Evolutionary conservation across 768 basidiomycete species (phyloP), one percentile per base, ranked within the genome.

Genomic region (Kwoniella sp.): DNA sequence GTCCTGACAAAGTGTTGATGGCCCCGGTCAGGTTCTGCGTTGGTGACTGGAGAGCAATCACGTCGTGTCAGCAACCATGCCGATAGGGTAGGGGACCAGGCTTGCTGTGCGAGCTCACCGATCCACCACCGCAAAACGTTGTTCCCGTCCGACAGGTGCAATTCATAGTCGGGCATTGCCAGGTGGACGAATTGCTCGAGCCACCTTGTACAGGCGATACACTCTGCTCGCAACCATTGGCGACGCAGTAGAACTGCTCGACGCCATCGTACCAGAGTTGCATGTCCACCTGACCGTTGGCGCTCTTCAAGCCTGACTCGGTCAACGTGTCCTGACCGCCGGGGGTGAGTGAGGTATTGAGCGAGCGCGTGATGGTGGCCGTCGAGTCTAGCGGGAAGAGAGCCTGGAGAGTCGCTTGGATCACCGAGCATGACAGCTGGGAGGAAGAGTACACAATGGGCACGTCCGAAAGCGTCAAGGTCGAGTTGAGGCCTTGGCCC

Each of bases 391-490:
- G 76, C 0, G 90, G 86, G 67, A 79, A 95, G 14, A 93, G 60
- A 0, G 78, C 77, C 78, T 88, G 84, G 0, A 96, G 76, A 0
- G 88, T 91, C 1, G 88, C 87, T 64, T 92, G 89, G 50, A 81
- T 78, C 11, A 93, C 89, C 48, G 79, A 76, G 75, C 92, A 96
- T 57, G 87, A 87, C 79, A 92, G 83, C 70, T 90, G 83, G 3
- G 88, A 81, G 2, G 85, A 80, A 1, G 89, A 84, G 63, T 80
- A 93, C 8, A 91, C 86, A 41, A 78, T 77, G 0, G 89, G 80
- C 7, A 78, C 61, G 10, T 80, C 80, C 62, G 83, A 89, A 75
- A 90, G 93, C 2, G 82, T 79, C 58, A 92, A 67, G 2, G 84
- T 84, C n/a, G 79, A 72, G 57, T 90, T 87, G 76, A 46, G 61